Conservation (phyloP, 768 basidiomycete genomes). For the Podaxis sp. region DNA sequence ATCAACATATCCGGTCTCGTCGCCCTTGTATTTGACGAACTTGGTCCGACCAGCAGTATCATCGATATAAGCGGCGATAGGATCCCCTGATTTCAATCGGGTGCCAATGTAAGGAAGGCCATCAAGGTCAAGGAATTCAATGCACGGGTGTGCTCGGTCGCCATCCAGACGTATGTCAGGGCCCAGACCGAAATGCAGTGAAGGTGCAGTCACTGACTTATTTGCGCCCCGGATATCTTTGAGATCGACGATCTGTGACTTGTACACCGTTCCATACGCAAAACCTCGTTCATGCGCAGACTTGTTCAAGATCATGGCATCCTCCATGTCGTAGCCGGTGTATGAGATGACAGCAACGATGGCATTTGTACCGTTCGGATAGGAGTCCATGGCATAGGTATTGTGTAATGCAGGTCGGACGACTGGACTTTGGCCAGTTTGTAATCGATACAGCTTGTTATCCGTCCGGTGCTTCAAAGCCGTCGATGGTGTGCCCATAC, state of each 20-base stretch:
- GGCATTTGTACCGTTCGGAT: conserved; percentile 97
- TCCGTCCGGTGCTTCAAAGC: conserved; percentile 90
- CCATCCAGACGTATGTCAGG: conserved; percentile 57
- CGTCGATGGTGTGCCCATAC: conserved; percentile 97
- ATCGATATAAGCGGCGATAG: conserved; percentile 83
- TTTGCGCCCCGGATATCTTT: conserved; percentile 70
- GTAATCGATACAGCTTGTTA: conserved; percentile 96
- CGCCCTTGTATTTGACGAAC: conserved; percentile 94
- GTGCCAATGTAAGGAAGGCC: conserved; percentile 81
- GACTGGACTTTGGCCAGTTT: conserved; percentile 91
- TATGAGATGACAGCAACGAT: conserved; percentile 99
- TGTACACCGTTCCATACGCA: conserved; percentile 94
- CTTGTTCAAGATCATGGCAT: conserved; percentile 99
- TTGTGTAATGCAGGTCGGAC: conserved; percentile 91
- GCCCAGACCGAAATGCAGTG: conserved; percentile 88
- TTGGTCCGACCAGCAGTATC: conserved; percentile 78
- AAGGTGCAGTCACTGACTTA: conserved; percentile 50
- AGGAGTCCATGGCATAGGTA: conserved; percentile 96
- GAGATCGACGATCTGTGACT: conserved; percentile 87
- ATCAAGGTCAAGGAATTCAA: conserved; percentile 66
- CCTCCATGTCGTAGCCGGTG: conserved; percentile 99
- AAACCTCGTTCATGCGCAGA: conserved; percentile 98
- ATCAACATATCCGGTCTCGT: conserved; percentile 87
- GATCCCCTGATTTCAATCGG: conserved; percentile 66
- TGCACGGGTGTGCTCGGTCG: conserved; percentile 38